A percentile compares a stretch with the other conserved stretches of the same genome.
Conservation (phyloP, 148 eudicot genomes). For the Oxyria digyna region DNA sequence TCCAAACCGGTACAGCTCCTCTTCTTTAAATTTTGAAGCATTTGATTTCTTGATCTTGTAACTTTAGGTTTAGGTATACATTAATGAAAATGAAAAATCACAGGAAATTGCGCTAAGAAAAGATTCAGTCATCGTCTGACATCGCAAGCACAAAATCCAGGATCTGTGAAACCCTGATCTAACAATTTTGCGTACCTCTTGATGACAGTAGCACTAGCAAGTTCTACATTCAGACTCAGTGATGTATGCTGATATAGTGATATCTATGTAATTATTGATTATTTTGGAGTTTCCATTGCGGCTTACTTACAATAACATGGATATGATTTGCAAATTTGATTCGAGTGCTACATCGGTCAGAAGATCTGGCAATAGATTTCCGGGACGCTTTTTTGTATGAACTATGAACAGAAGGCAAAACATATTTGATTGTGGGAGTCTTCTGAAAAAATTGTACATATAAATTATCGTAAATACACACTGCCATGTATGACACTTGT, state of each 20-base stretch:
- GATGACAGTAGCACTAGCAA: neutral
- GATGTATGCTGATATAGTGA: neutral
- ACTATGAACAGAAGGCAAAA: no score
- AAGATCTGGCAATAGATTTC: neutral
- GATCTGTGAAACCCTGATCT: neutral
- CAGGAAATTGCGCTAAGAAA: neutral
- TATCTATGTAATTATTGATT: neutral
- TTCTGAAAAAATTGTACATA: no score
- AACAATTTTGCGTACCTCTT: neutral
- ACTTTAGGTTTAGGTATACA: neutral
- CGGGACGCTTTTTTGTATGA: no score
- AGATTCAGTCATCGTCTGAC: neutral
- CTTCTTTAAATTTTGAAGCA: neutral
- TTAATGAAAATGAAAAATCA: no score
- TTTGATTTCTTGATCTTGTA: neutral
- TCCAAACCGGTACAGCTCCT: neutral
- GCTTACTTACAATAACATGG: neutral
- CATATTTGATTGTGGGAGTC: no score
- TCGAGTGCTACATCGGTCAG: no score
- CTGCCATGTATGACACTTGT: no score
- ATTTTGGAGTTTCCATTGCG: neutral
- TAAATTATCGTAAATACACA: no score
- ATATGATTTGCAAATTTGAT: no score
- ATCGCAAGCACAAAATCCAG: neutral
- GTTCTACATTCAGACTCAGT: neutral